Evolutionary conservation across 2,329 filamentous ascomycete genomes (phyloP), one percentile per base, ranked within the genome.

Genomic region (Magnaporthiopsis rhizophila): DNA sequence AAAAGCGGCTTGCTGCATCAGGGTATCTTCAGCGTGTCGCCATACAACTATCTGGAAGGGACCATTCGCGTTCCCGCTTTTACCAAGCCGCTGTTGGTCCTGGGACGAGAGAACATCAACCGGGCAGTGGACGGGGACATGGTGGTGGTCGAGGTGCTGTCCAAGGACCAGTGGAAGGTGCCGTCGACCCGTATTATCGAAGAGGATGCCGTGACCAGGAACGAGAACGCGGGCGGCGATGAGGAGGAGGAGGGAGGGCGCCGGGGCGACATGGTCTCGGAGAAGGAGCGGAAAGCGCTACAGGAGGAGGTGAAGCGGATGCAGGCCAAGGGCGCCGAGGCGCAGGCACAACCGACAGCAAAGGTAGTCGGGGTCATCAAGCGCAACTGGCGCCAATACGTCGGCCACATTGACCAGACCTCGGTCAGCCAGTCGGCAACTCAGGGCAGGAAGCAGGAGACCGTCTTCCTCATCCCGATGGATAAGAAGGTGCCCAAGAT

Each of bases 401-500:
- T 99, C 67, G 95, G 95, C 2, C 93, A 97, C 73, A 89, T 99
- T 65, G 95, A 99, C 73, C 88, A 89, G 62, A 91, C 90, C 13
- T 96, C 93, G 2, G 89, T 92, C 61, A 89, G 88, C 71, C 86
- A 88, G 63, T 85, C 87, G 3, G 85, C 85, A 2, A 89, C 87
- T 66, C 89, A 92, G 69, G 92, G 91, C 36, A 86, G 92, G 65
- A 90, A 90, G 71, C 92, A 96, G 73, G 92, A 97, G 73, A 96
- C 86, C 21, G 92, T 99, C 18, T 99, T 99, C 76, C 83, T 99
- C 24, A 87, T 98, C 61, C 93, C 95, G 4, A 98, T 99, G 94
- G 94, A 99, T 77, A 98, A 97, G 81, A 89, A 92, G 71, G 90
- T 99, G 28, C 95, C 95, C 2, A 99, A 98, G 79, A 97, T 99